Base-by-base conservation (phyloP, 768 basidiomycete species). In the Hygrophoropsis aurantiaca region DNA sequence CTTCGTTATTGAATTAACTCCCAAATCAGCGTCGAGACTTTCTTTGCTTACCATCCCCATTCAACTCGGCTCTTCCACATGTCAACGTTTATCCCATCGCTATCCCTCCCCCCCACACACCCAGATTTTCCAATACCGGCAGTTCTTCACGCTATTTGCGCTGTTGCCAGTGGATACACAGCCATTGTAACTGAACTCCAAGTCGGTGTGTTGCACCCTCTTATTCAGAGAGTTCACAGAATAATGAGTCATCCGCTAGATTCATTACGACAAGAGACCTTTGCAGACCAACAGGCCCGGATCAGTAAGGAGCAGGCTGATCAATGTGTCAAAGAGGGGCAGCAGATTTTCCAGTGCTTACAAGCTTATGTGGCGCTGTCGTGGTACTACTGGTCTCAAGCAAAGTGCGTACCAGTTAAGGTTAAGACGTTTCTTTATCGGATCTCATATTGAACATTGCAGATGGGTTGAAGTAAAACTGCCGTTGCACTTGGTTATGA, bases 111-210 rank as follows among this genome's bases (percentile, higher is more conserved):
- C 1, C 84, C 85, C 0, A 75, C 71, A 19, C 85, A 90, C 53
- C 77, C 81, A 4, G 80, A 83, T 47, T 94, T 91, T 57, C 92
- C 92, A 7, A 74, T 77, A 25, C 60, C 77, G 5, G 75, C 84
- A 8, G 66, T 92, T 33, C 75, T 94, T 0, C 91, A 94, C 59
- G 88, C 89, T n/a, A 87, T 94, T 41, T 91, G 90, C 64, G 90
- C 89, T 2, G 73, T 85, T 27, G 84, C 86, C 13, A 84, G 87
- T 47, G 67, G 85, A 18, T 90, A 90, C 54, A 90, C 87, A 1
- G 83, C 80, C 3, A 79, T 85, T 3, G 27, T 30, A 70, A 77
- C 10, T 80, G 77, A 4, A 75, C 80, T 18, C 79, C 82, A 2
- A 64, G 74, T 25, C 75, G 77, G 18, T 68, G 78, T 49, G 75